These are phyloP conservation scores for Casuarina cunninghamiana DNA, from an alignment of 306 rosid genomes.

Conservation along the genomic window DNA sequence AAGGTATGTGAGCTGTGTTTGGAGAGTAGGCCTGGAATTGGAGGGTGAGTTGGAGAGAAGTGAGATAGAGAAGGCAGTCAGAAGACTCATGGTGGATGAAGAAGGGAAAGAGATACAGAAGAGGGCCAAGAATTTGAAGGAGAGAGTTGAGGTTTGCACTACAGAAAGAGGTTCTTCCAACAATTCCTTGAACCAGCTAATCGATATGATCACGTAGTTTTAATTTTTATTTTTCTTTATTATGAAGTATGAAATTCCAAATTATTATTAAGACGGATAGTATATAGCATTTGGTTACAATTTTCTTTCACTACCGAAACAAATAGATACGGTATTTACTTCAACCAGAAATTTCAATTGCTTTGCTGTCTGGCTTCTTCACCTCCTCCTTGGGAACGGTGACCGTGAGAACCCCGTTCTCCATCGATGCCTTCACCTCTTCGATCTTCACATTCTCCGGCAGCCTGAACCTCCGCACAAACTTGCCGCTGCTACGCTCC, in stretches of 20 bases:
- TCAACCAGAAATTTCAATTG: no score
- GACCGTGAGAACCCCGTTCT: constrained; percentile 23
- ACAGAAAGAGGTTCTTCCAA: neutral
- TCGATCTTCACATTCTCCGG: constrained; percentile 10
- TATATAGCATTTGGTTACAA: no score
- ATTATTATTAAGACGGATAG: no score
- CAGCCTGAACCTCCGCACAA: no score
- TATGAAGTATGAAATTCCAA: no score
- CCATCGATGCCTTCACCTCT: constrained; percentile 25
- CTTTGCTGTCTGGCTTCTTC: no score
- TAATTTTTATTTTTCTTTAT: constrained; percentile 7
- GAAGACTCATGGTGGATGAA: constrained; percentile 1
- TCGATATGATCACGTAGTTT: neutral
- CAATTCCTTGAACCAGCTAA: neutral
- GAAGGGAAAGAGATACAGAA: constrained; percentile 7
- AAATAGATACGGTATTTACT: no score
- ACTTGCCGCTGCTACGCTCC: no score
- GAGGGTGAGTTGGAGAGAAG: neutral
- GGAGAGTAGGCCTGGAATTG: constrained; percentile 36
- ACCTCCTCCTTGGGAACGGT: constrained; percentile 17
- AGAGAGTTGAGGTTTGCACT: neutral
- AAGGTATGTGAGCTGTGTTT: constrained; percentile 34
- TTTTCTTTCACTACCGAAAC: no score
- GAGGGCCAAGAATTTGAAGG: neutral
- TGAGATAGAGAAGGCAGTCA: neutral